Conservation (phyloP, 2,329 filamentous ascomycete species). For the Sarocladiaceae sp. region DNA sequence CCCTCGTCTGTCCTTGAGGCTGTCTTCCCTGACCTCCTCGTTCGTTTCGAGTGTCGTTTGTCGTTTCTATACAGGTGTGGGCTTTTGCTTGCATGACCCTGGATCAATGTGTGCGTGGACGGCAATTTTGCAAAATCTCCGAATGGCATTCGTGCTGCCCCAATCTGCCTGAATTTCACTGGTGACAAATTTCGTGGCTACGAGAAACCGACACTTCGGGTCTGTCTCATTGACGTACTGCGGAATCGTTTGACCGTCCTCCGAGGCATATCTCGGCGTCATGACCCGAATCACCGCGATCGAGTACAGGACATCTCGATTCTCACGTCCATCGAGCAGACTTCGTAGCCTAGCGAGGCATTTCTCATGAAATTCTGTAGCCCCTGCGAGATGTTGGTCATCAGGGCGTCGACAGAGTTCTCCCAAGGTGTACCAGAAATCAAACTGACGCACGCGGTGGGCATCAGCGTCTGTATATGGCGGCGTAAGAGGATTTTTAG, state of each 20-base stretch:
- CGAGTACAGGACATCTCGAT: constrained; percentile 86
- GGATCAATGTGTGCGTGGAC: constrained; percentile 55
- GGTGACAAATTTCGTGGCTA: constrained; percentile 66
- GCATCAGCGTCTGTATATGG: constrained; percentile 48
- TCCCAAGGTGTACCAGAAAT: constrained; percentile 80
- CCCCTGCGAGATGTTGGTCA: constrained; percentile 32
- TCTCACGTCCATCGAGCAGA: constrained; percentile 76
- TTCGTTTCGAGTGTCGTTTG: too few species aligned
- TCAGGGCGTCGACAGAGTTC: constrained; percentile 59
- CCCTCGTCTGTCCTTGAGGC: too few species aligned
- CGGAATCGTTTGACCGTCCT: constrained; percentile 51
- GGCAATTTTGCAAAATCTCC: constrained; percentile 65
- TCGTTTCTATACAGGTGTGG: background rate
- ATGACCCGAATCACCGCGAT: constrained; percentile 76
- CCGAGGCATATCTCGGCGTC: constrained; percentile 52
- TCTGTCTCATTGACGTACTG: constrained; percentile 63
- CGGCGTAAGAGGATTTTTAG: constrained; percentile 49
- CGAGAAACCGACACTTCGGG: constrained; percentile 60
- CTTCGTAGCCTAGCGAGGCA: constrained; percentile 62
- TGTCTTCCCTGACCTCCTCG: too few species aligned
- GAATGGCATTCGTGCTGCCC: constrained; percentile 71
- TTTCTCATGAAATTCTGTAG: constrained; percentile 56
- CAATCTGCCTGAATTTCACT: constrained; percentile 58
- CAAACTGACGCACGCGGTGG: constrained; percentile 58
- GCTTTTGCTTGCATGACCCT: constrained; percentile 22